Conservation (phyloP, 306 rosid species). For the Ormosia emarginata region DNA sequence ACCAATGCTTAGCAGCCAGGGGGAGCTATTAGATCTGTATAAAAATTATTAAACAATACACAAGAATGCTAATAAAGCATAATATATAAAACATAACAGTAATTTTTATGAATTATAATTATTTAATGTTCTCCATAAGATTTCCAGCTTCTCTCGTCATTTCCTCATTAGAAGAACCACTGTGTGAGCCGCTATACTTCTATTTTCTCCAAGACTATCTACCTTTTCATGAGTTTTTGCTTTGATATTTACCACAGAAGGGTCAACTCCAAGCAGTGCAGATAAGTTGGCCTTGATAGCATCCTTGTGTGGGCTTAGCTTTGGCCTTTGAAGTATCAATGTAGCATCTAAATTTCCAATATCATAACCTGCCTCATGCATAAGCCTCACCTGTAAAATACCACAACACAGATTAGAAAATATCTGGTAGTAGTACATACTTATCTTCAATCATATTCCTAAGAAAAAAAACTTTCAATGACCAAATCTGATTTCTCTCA, state of each 20-base stretch:
- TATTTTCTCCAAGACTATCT: constrained; percentile 92
- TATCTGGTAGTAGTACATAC: not conserved
- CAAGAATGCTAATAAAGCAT: constrained; percentile 5
- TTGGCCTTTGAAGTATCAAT: constrained; percentile 91
- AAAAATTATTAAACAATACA: not conserved
- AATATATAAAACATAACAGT: not conserved
- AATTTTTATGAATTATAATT: not conserved
- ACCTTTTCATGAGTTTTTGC: constrained; percentile 98
- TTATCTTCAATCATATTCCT: constrained; percentile 8
- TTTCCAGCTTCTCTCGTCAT: constrained; percentile 25
- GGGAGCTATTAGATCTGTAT: not conserved
- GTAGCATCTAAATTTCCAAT: constrained; percentile 91
- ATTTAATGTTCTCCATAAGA: not conserved
- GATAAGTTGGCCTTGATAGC: constrained; percentile 81
- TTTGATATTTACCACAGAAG: constrained; percentile 81
- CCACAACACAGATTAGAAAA: not conserved
- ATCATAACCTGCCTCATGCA: constrained; percentile 92
- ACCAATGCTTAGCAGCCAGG: not conserved
- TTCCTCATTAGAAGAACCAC: constrained; percentile 91
- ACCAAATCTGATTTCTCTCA: not conserved
- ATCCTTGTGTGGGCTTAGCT: constrained; percentile 94
- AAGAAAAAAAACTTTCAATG: not conserved
- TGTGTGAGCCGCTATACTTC: constrained; percentile 98
- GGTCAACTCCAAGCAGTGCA: constrained; percentile 83
- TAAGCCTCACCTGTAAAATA: constrained; percentile 72